Conservation (phyloP, 2,329 filamentous ascomycete species). For the Colletotrichum aenigma region DNA sequence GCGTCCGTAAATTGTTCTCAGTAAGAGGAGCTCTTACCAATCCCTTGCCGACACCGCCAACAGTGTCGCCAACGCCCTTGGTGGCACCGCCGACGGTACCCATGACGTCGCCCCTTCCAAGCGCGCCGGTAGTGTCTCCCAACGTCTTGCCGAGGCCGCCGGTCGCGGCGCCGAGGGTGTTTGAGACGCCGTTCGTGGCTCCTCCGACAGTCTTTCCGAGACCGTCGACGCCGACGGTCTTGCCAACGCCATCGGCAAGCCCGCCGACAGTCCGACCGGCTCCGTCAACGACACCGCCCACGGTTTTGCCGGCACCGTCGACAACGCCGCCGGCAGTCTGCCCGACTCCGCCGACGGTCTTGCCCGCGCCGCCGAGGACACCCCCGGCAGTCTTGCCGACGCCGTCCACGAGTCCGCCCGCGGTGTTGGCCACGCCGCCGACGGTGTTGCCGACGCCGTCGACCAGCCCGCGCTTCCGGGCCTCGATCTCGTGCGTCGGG, state of each 20-base stretch:
- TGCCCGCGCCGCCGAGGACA: background rate
- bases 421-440: background rate
- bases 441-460: background rate
- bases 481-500: conserved; percentile 7
- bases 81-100: conserved; percentile 12
- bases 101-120: conserved; percentile 2
- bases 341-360: background rate
- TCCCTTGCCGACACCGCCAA: conserved; percentile 16
- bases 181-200: conserved; percentile 2
- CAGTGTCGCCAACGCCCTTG: conserved; percentile 3
- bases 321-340: background rate
- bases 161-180: conserved; percentile 6
- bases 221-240: background rate
- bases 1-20: background rate
- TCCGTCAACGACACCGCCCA: background rate
- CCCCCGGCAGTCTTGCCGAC: background rate
- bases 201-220: background rate
- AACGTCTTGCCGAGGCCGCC: conserved; percentile 4
- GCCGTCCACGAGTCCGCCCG: background rate
- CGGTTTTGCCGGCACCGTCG: background rate
- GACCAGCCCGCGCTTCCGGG: background rate
- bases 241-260: background rate
- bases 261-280: background rate
- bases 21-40: background rate
- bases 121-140: conserved; percentile 7